A percentile compares a stretch with the other conserved stretches of the same genome.
Evolutionary conservation across 176 grass and related monocot species (phyloP).

Genomic region (Ensete ventricosum): DNA sequence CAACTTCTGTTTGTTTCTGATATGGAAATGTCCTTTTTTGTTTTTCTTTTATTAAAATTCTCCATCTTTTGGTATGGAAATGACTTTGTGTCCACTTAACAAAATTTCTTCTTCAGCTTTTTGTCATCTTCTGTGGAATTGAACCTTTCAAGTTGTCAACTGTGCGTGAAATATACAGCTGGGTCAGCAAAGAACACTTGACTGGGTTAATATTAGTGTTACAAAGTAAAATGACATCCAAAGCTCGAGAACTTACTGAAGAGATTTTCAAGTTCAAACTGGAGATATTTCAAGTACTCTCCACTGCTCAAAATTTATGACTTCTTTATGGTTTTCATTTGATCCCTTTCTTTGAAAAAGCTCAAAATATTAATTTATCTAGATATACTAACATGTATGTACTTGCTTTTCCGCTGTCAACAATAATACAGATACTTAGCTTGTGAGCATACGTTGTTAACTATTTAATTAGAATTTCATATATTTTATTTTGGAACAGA

Average conservation of each 20-base stretch:
- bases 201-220: slow-evolving; percentile 51
- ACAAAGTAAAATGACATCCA: slow-evolving; percentile 48
- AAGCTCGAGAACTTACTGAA: slow-evolving; percentile 53
- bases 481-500: no score
- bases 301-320: neutral
- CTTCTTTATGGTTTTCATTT: neutral
- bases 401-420: neutral
- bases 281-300: slow-evolving; percentile 60
- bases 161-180: slow-evolving; percentile 33
- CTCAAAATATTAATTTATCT: neutral
- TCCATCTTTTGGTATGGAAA: no score
- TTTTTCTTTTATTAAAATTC: no score
- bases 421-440: neutral
- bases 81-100: no score
- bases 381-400: neutral
- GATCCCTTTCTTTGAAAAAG: neutral
- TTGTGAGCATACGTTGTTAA: no score
- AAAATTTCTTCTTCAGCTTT: slow-evolving; percentile 40
- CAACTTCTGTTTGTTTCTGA: no score
- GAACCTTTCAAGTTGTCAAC: slow-evolving; percentile 55
- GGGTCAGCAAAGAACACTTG: slow-evolving; percentile 35
- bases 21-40: no score
- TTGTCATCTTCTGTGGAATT: slow-evolving; percentile 48
- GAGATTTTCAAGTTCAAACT: slow-evolving; percentile 67
- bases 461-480: no score